A percentile compares a stretch with the other conserved stretches of the same genome.
Conservation (phyloP, 192 early-diverging fungal species). For the Anaeromyces robustus region DNA sequence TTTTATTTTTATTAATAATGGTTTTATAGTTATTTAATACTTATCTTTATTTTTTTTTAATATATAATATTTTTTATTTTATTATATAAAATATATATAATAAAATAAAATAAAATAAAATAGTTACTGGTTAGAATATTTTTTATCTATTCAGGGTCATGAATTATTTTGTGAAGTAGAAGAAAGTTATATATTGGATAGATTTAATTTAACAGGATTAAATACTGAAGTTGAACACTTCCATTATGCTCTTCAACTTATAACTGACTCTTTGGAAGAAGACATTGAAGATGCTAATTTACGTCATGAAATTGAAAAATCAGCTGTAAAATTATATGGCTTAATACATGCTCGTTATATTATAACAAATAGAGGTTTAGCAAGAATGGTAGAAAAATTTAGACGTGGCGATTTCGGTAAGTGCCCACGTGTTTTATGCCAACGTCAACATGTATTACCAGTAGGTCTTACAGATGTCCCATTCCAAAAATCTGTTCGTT, state of each 20-base stretch:
- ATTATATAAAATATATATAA: too few species aligned
- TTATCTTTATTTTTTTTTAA: too few species aligned
- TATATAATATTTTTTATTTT: too few species aligned
- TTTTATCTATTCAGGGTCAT: slow-evolving; percentile 76
- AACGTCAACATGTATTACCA: slow-evolving; percentile 75
- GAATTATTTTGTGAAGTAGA: slow-evolving; percentile 99
- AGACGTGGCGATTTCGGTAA: slow-evolving; percentile 85
- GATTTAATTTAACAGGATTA: slow-evolving; percentile 94
- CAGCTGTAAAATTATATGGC: slow-evolving; percentile 86
- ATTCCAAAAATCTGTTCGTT: slow-evolving; percentile 68
- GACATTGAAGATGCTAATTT: slow-evolving; percentile 36
- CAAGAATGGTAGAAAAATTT: slow-evolving; percentile 94
- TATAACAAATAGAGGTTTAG: slow-evolving; percentile 76
- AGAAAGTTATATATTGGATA: slow-evolving; percentile 89
- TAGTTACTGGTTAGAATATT: slow-evolving; percentile 83
- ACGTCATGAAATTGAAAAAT: slow-evolving; percentile 67
- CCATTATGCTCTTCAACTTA: slow-evolving; percentile 74
- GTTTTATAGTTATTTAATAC: too few species aligned
- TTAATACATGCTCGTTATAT: slow-evolving; percentile 97
- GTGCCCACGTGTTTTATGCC: slow-evolving; percentile 90
- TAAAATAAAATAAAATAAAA: too few species aligned
- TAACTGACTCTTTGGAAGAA: slow-evolving; percentile 69
- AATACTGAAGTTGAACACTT: slow-evolving; percentile 82
- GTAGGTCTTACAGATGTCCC: slow-evolving; percentile 80
- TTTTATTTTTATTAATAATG: too few species aligned